Evolutionary conservation across 495 filamentous ascomycete species (phyloP), one percentile per base, ranked within the genome.

Genomic region (Chlorociboria aeruginascens): DNA sequence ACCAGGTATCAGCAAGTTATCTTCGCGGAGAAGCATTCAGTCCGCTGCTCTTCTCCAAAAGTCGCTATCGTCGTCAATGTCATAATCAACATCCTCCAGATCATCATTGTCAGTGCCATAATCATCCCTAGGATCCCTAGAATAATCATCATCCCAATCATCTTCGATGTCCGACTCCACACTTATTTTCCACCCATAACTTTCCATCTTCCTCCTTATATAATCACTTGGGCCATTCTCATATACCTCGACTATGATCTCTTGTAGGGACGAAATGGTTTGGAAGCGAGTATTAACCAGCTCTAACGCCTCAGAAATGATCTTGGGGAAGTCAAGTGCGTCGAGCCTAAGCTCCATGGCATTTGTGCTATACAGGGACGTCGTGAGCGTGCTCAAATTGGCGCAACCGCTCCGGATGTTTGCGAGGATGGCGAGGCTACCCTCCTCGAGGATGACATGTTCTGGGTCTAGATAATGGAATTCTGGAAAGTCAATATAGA

Each of bases 201-300:
- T 47, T 47, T 47, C 20, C 48, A 54, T 54, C 43, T 47, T 28
- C 36, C 43, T 50, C 47, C 43, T 29, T 47, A 50, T 47, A 50
- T 30, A 43, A 47, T 39, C 20, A 34, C 52, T 50, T 37, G 46
- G 43, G 16, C 43, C 41, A 20, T 47, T 37, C 17, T 46, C 36
- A 33, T 47, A 50, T 37, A 50, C 37, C 28, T 37, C 43, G 32
- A 54, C 43, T 43, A 54, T 43, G 17, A 54, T 54, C 28, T 54
- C 47, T 43, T 50, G 34, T 37, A 54, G 30, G 52, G 52, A 54
- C 47, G 32, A 50, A 34, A 54, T 50, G 31, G 52, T 47, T 46
- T 43, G 50, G 36, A 54, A 54, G 47, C 47, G 37, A 50, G 52
- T 28, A 47, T 54, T 25, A n/a, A 54, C 43, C 12, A 46, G 47